Percentiles rank a stretch among this genome's conserved stretches.
Evolutionary conservation across 208 protist genomes (phyloP).

Genomic region (Trypanosoma conorhini): DNA sequence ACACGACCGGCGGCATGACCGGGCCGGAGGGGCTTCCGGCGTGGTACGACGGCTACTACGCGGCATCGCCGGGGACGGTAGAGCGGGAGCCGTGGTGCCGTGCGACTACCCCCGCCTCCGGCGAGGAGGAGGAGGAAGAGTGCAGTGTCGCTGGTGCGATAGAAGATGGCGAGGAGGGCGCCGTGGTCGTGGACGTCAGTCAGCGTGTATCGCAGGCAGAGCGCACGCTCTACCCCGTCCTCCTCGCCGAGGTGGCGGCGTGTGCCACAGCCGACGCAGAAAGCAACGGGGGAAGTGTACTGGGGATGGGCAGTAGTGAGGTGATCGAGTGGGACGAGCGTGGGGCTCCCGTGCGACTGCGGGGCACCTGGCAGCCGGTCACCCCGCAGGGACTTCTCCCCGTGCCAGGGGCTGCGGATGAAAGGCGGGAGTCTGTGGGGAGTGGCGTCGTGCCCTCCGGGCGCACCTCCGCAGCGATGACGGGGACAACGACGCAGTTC

Average conservation of each 20-base stretch:
- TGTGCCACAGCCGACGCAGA: neutral
- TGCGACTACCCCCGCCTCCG: neutral
- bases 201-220: constrained; percentile 26
- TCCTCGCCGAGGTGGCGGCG: constrained; percentile 15
- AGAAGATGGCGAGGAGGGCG: neutral
- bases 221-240: constrained; percentile 26
- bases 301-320: neutral
- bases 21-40: neutral
- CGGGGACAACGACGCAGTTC: neutral
- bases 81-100: neutral
- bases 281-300: neutral
- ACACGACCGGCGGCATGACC: neutral
- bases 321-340: constrained; percentile 20
- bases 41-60: constrained; percentile 21
- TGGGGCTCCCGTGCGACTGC: constrained; percentile 19
- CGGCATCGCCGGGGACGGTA: neutral
- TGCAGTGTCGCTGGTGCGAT: neutral
- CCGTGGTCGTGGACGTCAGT: constrained; percentile 15
- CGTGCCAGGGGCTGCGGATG: neutral
- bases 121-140: neutral
- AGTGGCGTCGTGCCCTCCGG: neutral
- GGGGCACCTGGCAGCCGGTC: neutral
- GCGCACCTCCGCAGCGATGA: neutral
- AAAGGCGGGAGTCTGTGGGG: neutral
- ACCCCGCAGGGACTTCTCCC: neutral